These are phyloP conservation scores for Hippophae tibetana DNA, from an alignment of 306 rosid species.

Conservation along the genomic window DNA sequence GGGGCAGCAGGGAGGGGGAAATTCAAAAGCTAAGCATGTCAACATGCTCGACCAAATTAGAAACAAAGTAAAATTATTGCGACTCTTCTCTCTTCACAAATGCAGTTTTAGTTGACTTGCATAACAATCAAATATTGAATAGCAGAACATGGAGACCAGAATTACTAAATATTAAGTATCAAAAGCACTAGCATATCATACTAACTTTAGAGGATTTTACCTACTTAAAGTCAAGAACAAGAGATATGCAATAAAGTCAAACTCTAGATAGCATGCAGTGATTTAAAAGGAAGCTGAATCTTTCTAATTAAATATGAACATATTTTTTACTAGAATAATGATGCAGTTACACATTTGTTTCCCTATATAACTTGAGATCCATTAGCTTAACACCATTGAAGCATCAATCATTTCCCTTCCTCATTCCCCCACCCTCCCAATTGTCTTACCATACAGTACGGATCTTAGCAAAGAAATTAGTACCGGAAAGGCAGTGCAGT, in stretches of 20 bases:
- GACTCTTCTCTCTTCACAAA: no score
- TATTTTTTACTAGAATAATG: neutral
- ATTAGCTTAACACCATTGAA: neutral
- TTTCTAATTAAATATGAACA: neutral
- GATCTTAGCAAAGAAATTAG: constrained; percentile 10
- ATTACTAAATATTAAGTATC: no score
- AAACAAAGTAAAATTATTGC: no score
- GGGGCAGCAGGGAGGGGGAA: neutral
- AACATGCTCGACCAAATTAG: no score
- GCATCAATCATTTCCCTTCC: neutral
- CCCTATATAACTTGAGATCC: neutral
- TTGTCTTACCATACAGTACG: neutral
- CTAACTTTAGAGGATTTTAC: neutral
- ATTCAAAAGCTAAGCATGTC: no score
- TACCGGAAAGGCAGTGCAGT: constrained; percentile 54
- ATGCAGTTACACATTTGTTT: neutral
- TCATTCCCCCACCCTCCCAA: no score
- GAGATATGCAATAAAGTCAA: neutral
- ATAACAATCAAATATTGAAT: no score
- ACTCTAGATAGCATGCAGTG: neutral
- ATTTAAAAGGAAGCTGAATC: neutral
- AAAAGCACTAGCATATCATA: no score
- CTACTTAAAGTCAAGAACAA: neutral
- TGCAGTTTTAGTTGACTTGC: no score
- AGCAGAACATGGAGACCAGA: no score